phyloP scores from a whole-genome alignment of 371 early-diverging fungal species.

The Lichtheimia ornata region DNA sequence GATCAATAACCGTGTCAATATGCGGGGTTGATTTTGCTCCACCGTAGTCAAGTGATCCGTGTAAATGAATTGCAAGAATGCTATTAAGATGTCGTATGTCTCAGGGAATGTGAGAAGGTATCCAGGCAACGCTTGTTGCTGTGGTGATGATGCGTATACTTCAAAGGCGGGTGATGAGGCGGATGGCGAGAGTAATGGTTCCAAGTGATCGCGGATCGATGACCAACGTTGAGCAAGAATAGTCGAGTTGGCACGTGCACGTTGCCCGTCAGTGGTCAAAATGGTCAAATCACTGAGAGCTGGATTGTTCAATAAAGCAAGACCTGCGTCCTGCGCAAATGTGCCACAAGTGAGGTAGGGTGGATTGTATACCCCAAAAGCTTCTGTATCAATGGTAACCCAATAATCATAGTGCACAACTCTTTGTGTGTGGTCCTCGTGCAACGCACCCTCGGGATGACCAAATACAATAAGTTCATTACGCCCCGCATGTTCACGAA shows the following conservation, averaged over 20 bases:
- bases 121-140: neutral
- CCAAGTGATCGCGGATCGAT: conserved; percentile 28
- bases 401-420: conserved; percentile 62
- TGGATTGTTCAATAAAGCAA: conserved; percentile 58
- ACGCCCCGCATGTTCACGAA: conserved; percentile 43
- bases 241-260: conserved; percentile 62
- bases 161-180: conserved; percentile 3
- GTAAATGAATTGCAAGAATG: conserved; percentile 68
- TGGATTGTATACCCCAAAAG: conserved; percentile 61
- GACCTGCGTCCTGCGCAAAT: conserved; percentile 52
- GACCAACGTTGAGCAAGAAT: conserved; percentile 71
- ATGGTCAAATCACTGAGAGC: conserved; percentile 58
- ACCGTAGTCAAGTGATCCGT: conserved; percentile 64
- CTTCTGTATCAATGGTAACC: conserved; percentile 62
- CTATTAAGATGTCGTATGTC: conserved; percentile 54
- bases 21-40: conserved; percentile 52
- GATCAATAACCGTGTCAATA: conserved; percentile 58
- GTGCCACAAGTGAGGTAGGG: conserved; percentile 34
- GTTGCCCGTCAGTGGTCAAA: conserved; percentile 53
- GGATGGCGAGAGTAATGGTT: conserved; percentile 20
- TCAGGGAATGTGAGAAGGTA: conserved; percentile 50
- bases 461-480: conserved; percentile 75
- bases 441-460: conserved; percentile 60
- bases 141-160: neutral
- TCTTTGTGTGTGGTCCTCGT: conserved; percentile 72